phyloP scores from a whole-genome alignment of 768 basidiomycete genomes.

The Naganishia vaughanmartiniae region DNA sequence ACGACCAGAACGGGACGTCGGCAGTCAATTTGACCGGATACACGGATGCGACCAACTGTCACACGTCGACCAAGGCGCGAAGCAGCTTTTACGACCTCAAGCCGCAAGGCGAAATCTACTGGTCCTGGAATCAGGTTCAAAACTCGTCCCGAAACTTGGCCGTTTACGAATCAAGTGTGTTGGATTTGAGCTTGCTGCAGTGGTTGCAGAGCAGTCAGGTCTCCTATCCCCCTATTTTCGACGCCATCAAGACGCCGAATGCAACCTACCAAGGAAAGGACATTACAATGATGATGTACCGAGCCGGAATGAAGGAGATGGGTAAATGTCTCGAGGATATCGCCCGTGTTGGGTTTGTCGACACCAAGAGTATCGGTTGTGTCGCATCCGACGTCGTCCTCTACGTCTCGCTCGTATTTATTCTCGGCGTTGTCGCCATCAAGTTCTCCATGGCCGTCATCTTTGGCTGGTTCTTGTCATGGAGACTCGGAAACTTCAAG shows the following conservation, averaged over 20 bases:
- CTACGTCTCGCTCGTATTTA: conserved; percentile 91
- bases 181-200: conserved; percentile 79
- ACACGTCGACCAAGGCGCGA: conserved; percentile 62
- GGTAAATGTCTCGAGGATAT: conserved; percentile 83
- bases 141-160: conserved; percentile 72
- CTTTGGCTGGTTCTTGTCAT: conserved; percentile 98
- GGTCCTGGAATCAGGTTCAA: conserved; percentile 81
- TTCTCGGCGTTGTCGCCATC: conserved; percentile 91
- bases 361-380: conserved; percentile 90
- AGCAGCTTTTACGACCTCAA: conserved; percentile 57
- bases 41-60: conserved; percentile 67
- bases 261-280: conserved; percentile 78
- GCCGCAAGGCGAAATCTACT: conserved; percentile 83
- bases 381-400: conserved; percentile 93
- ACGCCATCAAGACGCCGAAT: conserved; percentile 67
- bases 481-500: conserved; percentile 88
- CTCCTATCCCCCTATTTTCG: conserved; percentile 77
- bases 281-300: conserved; percentile 78
- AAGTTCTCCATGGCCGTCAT: conserved; percentile 95
- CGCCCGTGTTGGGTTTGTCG: conserved; percentile 85
- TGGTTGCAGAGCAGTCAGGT: conserved; percentile 81
- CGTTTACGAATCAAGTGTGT: conserved; percentile 88
- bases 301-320: conserved; percentile 65
- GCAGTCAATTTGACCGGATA: conserved; percentile 70
- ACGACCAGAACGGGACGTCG: conserved; percentile 65